Percentiles rank a stretch among this genome's conserved stretches.
Conservation (phyloP, 1,284 basidiomycete species). For the Heliocybe sulcata region DNA sequence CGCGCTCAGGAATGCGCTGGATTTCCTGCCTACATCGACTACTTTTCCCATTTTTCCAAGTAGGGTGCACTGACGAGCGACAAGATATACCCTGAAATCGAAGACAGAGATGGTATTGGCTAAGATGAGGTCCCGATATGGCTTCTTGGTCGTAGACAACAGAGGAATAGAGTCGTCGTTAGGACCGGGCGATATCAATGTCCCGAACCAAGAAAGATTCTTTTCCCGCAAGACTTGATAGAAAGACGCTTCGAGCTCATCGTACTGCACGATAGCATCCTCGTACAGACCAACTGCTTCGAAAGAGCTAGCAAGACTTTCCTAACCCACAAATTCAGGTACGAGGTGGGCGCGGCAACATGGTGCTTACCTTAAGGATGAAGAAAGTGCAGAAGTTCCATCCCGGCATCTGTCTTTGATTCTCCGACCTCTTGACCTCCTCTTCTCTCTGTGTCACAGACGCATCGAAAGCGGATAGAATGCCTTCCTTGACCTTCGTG, state of each 20-base stretch:
- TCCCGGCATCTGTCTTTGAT: conserved; percentile 81
- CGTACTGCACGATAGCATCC: conserved; percentile 85
- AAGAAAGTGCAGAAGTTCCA: conserved; percentile 99
- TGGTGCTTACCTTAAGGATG: conserved; percentile 68
- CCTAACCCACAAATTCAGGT: conserved; percentile 39
- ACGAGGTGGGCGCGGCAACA: not conserved
- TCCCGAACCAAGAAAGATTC: conserved; percentile 87
- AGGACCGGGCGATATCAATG: conserved; percentile 62
- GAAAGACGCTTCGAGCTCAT: conserved; percentile 87
- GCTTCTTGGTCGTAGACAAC: conserved; percentile 76
- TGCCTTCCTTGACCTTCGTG: conserved; percentile 84
- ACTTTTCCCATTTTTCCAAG: conserved; percentile 68
- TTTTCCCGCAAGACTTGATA: conserved; percentile 74
- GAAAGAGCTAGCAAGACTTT: conserved; percentile 89
- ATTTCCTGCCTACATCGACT: conserved; percentile 63
- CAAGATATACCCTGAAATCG: conserved; percentile 89
- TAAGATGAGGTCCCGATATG: conserved; percentile 87
- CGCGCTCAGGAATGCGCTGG: conserved; percentile 68
- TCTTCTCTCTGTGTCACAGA: conserved; percentile 79
- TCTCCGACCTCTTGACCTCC: conserved; percentile 81
- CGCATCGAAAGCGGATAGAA: conserved; percentile 77
- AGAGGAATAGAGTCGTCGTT: conserved; percentile 81
- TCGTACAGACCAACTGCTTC: conserved; percentile 87
- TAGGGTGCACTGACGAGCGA: conserved; percentile 79
- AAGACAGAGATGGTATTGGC: conserved; percentile 89